These are phyloP conservation scores for Tolypocladium album DNA, from an alignment of 2,329 filamentous ascomycete genomes.

Conservation along the genomic window DNA sequence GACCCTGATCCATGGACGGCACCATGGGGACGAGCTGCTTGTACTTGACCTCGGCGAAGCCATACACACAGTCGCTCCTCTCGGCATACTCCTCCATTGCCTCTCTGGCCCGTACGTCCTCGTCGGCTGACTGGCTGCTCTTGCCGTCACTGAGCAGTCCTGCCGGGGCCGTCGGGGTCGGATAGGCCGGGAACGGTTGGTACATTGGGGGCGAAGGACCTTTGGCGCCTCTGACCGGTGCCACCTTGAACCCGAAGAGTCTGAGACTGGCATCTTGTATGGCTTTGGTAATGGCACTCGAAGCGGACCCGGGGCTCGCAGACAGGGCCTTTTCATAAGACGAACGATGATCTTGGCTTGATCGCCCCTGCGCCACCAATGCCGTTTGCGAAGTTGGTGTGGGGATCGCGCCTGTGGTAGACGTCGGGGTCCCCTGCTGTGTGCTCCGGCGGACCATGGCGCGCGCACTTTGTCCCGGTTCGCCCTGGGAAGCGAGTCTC, in stretches of 20 bases:
- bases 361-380: conserved; percentile 59
- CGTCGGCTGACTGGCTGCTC: conserved; percentile 50
- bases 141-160: conserved; percentile 59
- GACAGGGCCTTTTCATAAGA: conserved; percentile 73
- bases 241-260: conserved; percentile 60
- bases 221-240: conserved; percentile 52
- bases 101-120: conserved; percentile 69
- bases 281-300: conserved; percentile 88
- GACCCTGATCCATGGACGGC: conserved; percentile 63
- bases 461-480: conserved; percentile 42
- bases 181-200: conserved; percentile 76
- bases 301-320: conserved; percentile 59
- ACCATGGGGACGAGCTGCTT: conserved; percentile 88
- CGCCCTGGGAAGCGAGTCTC: conserved; percentile 40
- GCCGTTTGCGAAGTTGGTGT: conserved; percentile 60
- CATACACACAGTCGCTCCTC: conserved; percentile 89
- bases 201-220: conserved; percentile 67
- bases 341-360: conserved; percentile 61
- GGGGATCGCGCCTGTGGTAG: conserved; percentile 58
- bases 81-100: conserved; percentile 87
- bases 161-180: conserved; percentile 48
- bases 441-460: conserved; percentile 66
- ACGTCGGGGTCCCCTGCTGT: conserved; percentile 61
- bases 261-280: conserved; percentile 83
- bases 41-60: conserved; percentile 97